phyloP scores from a whole-genome alignment of 1,139 yeast genomes.

The Pichia inconspicua region DNA sequence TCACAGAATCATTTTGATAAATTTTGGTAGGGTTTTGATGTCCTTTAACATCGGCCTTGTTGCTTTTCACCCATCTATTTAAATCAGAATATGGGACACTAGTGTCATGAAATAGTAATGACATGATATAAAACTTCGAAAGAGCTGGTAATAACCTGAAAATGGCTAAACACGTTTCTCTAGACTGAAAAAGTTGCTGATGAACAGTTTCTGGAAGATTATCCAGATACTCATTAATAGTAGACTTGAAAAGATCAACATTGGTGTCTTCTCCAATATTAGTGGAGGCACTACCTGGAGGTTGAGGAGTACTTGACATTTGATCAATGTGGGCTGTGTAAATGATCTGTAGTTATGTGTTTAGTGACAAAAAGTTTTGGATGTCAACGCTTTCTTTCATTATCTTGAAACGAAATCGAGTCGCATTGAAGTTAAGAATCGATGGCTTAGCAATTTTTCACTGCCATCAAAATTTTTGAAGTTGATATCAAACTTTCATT shows the following conservation, averaged over 20 bases:
- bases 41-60: conserved; percentile 28
- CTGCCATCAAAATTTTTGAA: not conserved
- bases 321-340: not conserved
- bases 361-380: no score
- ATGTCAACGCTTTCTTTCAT: no score
- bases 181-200: conserved; percentile 67
- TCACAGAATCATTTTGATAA: conserved; percentile 68
- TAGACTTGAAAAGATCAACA: conserved; percentile 44
- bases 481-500: no score
- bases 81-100: conserved; percentile 62
- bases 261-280: not conserved
- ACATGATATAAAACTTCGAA: conserved; percentile 83
- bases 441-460: not conserved
- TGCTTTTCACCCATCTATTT: conserved; percentile 56
- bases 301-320: conserved; percentile 6
- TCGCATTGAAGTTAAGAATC: conserved; percentile 21
- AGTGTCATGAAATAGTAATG: conserved; percentile 74
- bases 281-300: conserved; percentile 1
- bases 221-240: conserved; percentile 85
- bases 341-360: not conserved
- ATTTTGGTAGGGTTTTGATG: conserved; percentile 33
- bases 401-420: not conserved
- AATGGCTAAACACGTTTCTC: conserved; percentile 91
- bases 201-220: conserved; percentile 82
- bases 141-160: conserved; percentile 80